A percentile compares a stretch with the other conserved stretches of the same genome.
phyloP scores from a whole-genome alignment of 352 stramenopile genomes.

The Pythium volutum region DNA sequence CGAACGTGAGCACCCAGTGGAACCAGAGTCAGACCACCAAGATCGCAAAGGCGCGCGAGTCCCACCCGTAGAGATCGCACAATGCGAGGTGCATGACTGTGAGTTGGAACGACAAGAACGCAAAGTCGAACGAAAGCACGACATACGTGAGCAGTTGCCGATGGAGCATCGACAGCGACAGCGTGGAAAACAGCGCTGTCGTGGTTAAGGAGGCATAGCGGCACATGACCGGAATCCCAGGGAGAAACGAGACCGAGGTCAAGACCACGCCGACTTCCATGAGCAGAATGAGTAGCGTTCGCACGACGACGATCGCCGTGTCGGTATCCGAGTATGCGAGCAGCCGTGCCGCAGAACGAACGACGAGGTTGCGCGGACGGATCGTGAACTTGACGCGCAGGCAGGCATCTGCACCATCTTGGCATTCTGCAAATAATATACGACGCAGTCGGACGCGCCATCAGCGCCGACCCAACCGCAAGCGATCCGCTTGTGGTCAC shows the following conservation, averaged over 20 bases:
- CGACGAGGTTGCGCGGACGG: conserved; percentile 12
- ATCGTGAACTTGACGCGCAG: conserved; percentile 21
- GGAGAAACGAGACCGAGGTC: conserved; percentile 5
- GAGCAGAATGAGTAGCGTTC: conserved; percentile 3
- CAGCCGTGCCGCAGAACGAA: not conserved
- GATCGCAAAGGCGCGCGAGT: conserved; percentile 19
- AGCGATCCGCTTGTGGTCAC: no score
- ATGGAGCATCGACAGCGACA: conserved; percentile 19
- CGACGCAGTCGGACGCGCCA: conserved; percentile 13
- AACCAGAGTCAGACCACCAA: conserved; percentile 26
- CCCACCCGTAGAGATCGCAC: conserved; percentile 35
- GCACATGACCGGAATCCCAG: not conserved
- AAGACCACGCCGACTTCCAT: conserved; percentile 9
- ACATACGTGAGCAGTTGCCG: conserved; percentile 28
- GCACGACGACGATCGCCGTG: not conserved
- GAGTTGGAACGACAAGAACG: conserved; percentile 37
- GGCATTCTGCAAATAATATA: conserved; percentile 22
- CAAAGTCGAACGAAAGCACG: conserved; percentile 40
- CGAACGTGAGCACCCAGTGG: conserved; percentile 33
- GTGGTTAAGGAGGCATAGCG: conserved; percentile 6
- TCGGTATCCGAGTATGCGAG: not conserved
- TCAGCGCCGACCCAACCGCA: no score
- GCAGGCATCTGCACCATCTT: conserved; percentile 28
- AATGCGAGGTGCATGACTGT: conserved; percentile 26
- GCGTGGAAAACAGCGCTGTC: conserved; percentile 17